Evolutionary conservation across 2,329 filamentous ascomycete species (phyloP).

Genomic region (Neonectria coccinea): DNA sequence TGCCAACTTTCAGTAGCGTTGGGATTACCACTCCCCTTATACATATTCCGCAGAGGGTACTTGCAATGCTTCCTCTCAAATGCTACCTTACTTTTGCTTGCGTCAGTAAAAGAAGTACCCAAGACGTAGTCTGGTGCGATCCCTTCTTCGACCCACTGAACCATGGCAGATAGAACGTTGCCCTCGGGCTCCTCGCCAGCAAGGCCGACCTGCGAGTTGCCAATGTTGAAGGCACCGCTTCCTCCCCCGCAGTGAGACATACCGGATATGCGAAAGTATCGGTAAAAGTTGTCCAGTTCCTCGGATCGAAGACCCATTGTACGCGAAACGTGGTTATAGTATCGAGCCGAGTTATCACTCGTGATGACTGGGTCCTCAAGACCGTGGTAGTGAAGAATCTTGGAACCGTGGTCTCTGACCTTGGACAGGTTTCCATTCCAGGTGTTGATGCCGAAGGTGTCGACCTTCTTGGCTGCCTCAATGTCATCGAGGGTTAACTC

Average conservation of each 20-base stretch:
- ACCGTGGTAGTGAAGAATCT: constrained; percentile 60
- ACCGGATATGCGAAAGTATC: constrained; percentile 64
- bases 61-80: constrained; percentile 51
- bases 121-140: constrained; percentile 54
- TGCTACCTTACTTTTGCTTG: constrained; percentile 39
- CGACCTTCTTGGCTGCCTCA: constrained; percentile 36
- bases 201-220: constrained; percentile 37
- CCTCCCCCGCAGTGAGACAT: constrained; percentile 61
- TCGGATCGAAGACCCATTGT: constrained; percentile 44
- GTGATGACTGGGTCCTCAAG: constrained; percentile 56
- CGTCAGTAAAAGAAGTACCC: constrained; percentile 50
- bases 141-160: constrained; percentile 60
- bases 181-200: constrained; percentile 49
- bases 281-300: constrained; percentile 61
- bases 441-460: constrained; percentile 44
- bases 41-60: constrained; percentile 50
- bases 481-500: constrained; percentile 52
- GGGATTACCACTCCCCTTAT: constrained; percentile 45
- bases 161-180: constrained; percentile 60
- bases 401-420: constrained; percentile 54
- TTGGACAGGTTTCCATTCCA: constrained; percentile 53
- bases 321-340: constrained; percentile 36
- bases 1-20: constrained; percentile 45
- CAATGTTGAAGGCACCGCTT: constrained; percentile 54
- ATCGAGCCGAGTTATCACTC: constrained; percentile 41